Base-by-base conservation (phyloP, 306 rosid species). In the Vigna hirtella region DNA sequence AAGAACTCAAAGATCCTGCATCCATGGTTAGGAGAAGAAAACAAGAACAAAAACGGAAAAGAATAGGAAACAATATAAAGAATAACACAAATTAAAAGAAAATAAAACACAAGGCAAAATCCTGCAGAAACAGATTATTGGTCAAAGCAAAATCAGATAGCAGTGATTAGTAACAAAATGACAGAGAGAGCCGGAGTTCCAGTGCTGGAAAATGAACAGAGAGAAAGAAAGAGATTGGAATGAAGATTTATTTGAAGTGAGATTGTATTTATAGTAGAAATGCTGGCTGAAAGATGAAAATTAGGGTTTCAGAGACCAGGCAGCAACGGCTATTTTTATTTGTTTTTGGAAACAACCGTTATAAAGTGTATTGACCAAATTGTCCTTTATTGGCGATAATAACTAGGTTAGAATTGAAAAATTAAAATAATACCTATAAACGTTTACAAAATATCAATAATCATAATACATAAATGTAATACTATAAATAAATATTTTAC, bases 1-100 rank as follows among this genome's bases (percentile, higher is more conserved):
- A 50, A 22, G 88, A 82, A 86, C 76, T 80, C 80, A 81, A 20
- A 30, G 82, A 77, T 24, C 91, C 89, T 88, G 89, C 67, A 74
- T 78, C 89, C 89, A 88, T 83, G 13, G 83, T 70, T 70, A 3
- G 4, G 12, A n/a, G 17, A 5, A 73, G 9, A 1, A 72, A 9
- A 64, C 17, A 7, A 8, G 4, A 0, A 28, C 11, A 53, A 20
- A 45, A 9, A 24, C 8, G 2, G 7, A 47, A 9, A 48, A 30
- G 3, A 49, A 74, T 18, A 14, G 6, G 43, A 28, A 30, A 62
- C 7, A 26, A 50, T 52, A 58, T 12, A n/a, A 18, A 50, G 55
- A 79, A 69, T 36, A 61, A 11, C 18, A n/a, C 2, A 43, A 59
- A 12, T 7, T 2, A 59, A 73, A 12, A 9, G 32, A 18, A 26